Conservation (phyloP, 257 asterid species). For the Hygrophila difformis region DNA sequence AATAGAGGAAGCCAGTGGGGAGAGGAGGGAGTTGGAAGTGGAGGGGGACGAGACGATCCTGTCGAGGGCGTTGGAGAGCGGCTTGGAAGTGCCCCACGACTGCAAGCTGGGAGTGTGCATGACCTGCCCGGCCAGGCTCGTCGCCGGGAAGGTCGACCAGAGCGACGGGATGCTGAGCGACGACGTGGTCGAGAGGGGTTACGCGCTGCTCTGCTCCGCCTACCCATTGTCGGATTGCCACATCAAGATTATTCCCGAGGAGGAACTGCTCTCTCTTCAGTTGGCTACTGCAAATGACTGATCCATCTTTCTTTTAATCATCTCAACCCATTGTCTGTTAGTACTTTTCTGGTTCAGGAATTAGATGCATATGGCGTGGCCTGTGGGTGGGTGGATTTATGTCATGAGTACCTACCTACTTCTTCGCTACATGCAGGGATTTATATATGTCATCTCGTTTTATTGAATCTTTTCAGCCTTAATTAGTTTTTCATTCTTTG, state of each 20-base stretch:
- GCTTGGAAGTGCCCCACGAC: conserved; percentile 43
- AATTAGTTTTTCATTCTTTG: too few relatives aligned
- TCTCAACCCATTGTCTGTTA: too few relatives aligned
- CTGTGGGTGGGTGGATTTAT: too few relatives aligned
- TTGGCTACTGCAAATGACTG: conserved; percentile 60
- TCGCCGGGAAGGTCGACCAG: conserved; percentile 50
- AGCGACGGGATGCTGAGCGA: conserved; percentile 69
- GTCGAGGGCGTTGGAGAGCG: conserved; percentile 47
- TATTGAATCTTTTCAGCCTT: too few relatives aligned
- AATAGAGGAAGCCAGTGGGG: conserved; percentile 39
- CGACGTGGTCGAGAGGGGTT: conserved; percentile 54
- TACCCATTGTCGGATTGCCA: conserved; percentile 54
- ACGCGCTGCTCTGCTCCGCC: conserved; percentile 41
- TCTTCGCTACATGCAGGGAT: too few relatives aligned
- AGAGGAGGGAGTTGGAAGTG: conserved; percentile 40
- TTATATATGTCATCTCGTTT: too few relatives aligned
- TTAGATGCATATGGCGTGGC: too few relatives aligned
- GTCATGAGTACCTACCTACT: too few relatives aligned
- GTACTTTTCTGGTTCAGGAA: too few relatives aligned
- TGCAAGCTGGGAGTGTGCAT: too few relatives aligned
- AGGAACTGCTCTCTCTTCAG: conserved; percentile 45
- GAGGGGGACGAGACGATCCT: conserved; percentile 51
- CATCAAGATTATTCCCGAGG: too few relatives aligned
- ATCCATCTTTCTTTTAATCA: too few relatives aligned
- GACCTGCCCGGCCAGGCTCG: conserved; percentile 55